phyloP scores from a whole-genome alignment of 106 monocot species.

The Gastrodia elata region DNA sequence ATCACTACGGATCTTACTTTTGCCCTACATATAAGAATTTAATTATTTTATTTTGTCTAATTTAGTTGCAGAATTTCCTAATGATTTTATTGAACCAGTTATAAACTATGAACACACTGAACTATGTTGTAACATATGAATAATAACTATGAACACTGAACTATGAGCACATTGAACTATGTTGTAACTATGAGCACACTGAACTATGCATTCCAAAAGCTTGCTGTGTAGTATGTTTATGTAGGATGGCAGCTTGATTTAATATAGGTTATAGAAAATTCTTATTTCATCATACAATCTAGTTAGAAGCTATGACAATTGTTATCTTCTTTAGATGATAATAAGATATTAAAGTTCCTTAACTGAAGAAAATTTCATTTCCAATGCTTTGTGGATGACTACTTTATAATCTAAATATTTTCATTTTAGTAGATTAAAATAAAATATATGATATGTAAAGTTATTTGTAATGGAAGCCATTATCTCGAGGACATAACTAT shows the following conservation, averaged over 20 bases:
- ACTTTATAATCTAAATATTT: no score
- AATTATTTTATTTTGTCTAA: not conserved
- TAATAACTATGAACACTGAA: not conserved
- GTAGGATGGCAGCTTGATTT: not conserved
- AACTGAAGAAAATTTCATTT: not conserved
- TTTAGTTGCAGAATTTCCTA: not conserved
- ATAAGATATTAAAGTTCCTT: not conserved
- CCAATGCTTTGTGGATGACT: no score
- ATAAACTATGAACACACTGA: not conserved
- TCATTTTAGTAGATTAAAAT: no score
- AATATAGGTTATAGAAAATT: not conserved
- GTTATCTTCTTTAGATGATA: no score
- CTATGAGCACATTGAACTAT: not conserved
- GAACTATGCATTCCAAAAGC: not conserved
- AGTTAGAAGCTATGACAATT: no score
- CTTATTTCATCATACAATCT: not conserved
- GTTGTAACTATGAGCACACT: not conserved
- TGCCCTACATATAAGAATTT: not conserved
- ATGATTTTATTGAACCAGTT: not conserved
- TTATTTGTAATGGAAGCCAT: no score
- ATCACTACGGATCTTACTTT: constrained; percentile 1
- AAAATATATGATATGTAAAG: no score
- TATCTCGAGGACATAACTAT: no score
- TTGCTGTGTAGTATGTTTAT: not conserved
- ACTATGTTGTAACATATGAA: not conserved